Base-by-base conservation (phyloP, 768 basidiomycete species). In the Mycena chlorophos region DNA sequence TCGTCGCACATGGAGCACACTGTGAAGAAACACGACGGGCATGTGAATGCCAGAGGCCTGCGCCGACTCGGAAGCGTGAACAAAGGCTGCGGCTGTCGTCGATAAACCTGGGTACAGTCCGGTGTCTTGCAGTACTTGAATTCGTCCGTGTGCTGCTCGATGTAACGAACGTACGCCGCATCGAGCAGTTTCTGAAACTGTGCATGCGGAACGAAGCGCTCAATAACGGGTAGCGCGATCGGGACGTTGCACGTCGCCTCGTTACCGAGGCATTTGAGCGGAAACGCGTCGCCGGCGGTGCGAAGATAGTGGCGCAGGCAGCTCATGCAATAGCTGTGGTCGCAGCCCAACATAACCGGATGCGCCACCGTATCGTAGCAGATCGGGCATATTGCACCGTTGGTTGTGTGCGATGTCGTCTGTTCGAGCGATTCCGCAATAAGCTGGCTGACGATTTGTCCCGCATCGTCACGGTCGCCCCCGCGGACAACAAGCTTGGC, bases 391-490 rank as follows among this genome's bases (percentile, higher is more conserved):
- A 51, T 57, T 16, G 62, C 40, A 25, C 51, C 57, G 1, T 52
- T 60, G 4, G n/a, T 46, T 42, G 39, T 13, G 28, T 49, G 34
- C 13, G 46, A 54, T 6, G 37, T 28, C 8, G 53, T 38, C 4
- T 66, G 68, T 13, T 63, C 65, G 5, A 71, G 55, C 5, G 79
- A 76, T 49, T 80, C 73, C 2, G 73, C 65, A 25, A 83, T 73
- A 16, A 83, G 69, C 43, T 71, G 66, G 48, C 71, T 67, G 17
- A 85, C 62, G 27, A 75, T 68, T 38, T 80, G 77, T 8, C 76
- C 72, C 1, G 79, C 83, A 27, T 82, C 79, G n/a, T n/a, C n/a
- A n/a, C n/a, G n/a, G 51, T 85, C 84, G 8, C 80, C 81, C 1
- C 85, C 85, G 22, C 76, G 77, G 42, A 87, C 70, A 1, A 73